A percentile compares a stretch with the other conserved stretches of the same genome.
Evolutionary conservation across 805 yeast species (phyloP).

Genomic region (Teunomyces pallodes): DNA sequence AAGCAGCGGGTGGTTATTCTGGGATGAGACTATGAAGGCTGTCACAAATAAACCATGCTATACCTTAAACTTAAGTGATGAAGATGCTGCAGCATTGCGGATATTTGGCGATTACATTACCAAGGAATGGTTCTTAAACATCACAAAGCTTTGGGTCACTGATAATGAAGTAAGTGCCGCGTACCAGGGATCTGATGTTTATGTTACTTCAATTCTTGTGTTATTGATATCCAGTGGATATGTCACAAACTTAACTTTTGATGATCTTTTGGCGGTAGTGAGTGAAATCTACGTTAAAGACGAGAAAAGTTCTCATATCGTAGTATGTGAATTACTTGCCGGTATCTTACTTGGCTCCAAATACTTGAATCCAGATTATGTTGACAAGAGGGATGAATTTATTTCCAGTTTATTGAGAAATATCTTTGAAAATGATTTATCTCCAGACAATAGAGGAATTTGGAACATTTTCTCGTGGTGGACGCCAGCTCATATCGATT

Average conservation of each 20-base stretch:
- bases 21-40: slow-evolving; percentile 60
- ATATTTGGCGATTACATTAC: slow-evolving; percentile 46
- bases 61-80: slow-evolving; percentile 28
- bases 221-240: slow-evolving; percentile 47
- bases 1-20: slow-evolving; percentile 68
- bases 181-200: slow-evolving; percentile 65
- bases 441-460: slow-evolving; percentile 68
- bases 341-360: slow-evolving; percentile 58
- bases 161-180: slow-evolving; percentile 69
- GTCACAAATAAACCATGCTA: slow-evolving; percentile 32
- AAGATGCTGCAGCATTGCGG: slow-evolving; percentile 43
- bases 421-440: slow-evolving; percentile 55
- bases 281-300: slow-evolving; percentile 53
- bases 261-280: slow-evolving; percentile 53
- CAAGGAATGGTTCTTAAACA: slow-evolving; percentile 55
- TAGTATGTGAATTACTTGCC: slow-evolving; percentile 64
- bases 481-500: slow-evolving; percentile 63
- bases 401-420: slow-evolving; percentile 42
- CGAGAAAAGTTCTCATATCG: slow-evolving; percentile 76
- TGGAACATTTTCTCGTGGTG: slow-evolving; percentile 81
- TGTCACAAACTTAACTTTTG: slow-evolving; percentile 41
- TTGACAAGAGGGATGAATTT: slow-evolving; percentile 43
- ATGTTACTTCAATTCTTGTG: slow-evolving; percentile 50
- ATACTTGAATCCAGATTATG: slow-evolving; percentile 32
- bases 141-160: slow-evolving; percentile 53